Conservation (phyloP, 495 filamentous ascomycete species). For the Aspergillus indologenus region DNA sequence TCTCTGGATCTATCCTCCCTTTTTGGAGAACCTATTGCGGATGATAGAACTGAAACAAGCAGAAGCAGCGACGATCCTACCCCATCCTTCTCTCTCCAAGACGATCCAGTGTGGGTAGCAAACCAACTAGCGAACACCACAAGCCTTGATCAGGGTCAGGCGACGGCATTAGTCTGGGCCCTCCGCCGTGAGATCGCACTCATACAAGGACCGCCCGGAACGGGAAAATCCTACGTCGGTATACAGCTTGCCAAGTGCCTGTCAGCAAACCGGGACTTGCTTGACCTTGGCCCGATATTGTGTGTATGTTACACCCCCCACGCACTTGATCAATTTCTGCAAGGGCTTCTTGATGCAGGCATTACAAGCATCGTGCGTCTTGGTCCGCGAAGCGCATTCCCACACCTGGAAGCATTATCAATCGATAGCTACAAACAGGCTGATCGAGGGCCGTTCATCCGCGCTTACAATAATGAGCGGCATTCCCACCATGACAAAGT, state of each 20-base stretch:
- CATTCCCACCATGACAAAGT: neutral
- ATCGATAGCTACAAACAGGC: conserved; percentile 12
- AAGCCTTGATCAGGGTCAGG: conserved; percentile 56
- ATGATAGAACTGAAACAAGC: neutral
- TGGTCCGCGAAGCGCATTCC: conserved; percentile 49
- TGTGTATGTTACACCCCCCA: conserved; percentile 63
- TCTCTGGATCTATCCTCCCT: conserved; percentile 6
- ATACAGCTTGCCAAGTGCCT: conserved; percentile 52
- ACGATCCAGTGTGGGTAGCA: neutral
- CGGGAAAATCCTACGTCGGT: conserved; percentile 55
- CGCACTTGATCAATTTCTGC: conserved; percentile 64
- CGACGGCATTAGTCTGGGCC: conserved; percentile 50
- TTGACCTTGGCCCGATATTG: conserved; percentile 59
- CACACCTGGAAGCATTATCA: conserved; percentile 15
- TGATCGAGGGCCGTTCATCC: neutral
- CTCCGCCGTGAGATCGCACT: conserved; percentile 55
- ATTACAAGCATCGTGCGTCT: conserved; percentile 60
- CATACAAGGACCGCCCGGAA: conserved; percentile 75
- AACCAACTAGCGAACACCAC: conserved; percentile 21
- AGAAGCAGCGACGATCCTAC: neutral
- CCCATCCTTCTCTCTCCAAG: neutral
- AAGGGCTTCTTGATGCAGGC: conserved; percentile 49
- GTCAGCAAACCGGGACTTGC: conserved; percentile 48
- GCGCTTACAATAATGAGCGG: neutral
- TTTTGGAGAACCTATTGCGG: neutral